phyloP scores from a whole-genome alignment of 208 protist genomes.

The Trypanosoma mega region DNA sequence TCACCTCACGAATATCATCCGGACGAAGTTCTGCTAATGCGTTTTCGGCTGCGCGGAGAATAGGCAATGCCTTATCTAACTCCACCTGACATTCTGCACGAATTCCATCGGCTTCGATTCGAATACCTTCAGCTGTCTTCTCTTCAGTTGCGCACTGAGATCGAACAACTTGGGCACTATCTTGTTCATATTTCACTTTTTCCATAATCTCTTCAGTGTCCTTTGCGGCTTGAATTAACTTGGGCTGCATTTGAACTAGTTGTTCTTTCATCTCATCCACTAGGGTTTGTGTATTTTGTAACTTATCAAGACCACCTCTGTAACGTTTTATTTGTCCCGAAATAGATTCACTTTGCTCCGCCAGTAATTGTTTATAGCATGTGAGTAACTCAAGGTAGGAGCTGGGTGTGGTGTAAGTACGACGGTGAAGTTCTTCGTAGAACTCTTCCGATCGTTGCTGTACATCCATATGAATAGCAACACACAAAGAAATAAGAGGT shows the following conservation, averaged over 20 bases:
- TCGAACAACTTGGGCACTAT: slow-evolving; percentile 83
- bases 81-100: slow-evolving; percentile 91
- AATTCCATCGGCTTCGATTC: slow-evolving; percentile 90
- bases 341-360: slow-evolving; percentile 78
- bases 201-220: slow-evolving; percentile 93
- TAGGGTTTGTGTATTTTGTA: slow-evolving; percentile 92
- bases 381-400: slow-evolving; percentile 95
- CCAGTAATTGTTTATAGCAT: slow-evolving; percentile 86
- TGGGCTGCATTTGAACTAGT: slow-evolving; percentile 94
- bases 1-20: slow-evolving; percentile 93
- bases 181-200: slow-evolving; percentile 90
- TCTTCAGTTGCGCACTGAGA: slow-evolving; percentile 87
- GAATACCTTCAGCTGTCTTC: slow-evolving; percentile 77
- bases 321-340: slow-evolving; percentile 80
- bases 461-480: slow-evolving; percentile 91
- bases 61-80: slow-evolving; percentile 94
- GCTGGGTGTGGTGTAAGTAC: slow-evolving; percentile 96
- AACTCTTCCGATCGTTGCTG: slow-evolving; percentile 88
- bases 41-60: slow-evolving; percentile 89
- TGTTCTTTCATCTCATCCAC: slow-evolving; percentile 96
- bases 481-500: slow-evolving; percentile 86
- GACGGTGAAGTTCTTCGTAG: slow-evolving; percentile 91
- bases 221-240: slow-evolving; percentile 91
- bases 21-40: slow-evolving; percentile 93
- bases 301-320: slow-evolving; percentile 91